These are phyloP conservation scores for Apophysomyces elegans DNA, from an alignment of 371 early-diverging fungal species.

Conservation along the genomic window DNA sequence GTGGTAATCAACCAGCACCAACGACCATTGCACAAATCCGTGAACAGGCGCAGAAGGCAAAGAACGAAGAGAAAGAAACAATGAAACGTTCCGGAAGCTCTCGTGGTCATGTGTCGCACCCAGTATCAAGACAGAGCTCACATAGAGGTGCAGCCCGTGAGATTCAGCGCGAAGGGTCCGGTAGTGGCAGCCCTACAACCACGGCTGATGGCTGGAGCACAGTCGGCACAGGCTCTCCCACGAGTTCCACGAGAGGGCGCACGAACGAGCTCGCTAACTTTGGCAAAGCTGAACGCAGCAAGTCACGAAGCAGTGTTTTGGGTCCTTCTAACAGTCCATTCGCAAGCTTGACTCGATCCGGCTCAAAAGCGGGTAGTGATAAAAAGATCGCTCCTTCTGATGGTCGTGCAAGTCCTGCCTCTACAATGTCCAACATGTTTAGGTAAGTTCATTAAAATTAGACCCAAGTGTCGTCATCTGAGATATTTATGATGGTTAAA, in stretches of 20 bases:
- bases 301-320: conserved; percentile 53
- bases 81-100: conserved; percentile 71
- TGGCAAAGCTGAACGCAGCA: conserved; percentile 77
- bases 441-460: conserved; percentile 23
- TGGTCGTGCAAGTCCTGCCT: conserved; percentile 34
- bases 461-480: neutral
- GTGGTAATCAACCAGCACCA: conserved; percentile 69
- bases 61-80: conserved; percentile 66
- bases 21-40: conserved; percentile 91
- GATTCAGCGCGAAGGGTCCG: conserved; percentile 50
- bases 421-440: conserved; percentile 65
- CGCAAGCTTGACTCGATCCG: conserved; percentile 42
- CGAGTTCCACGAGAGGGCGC: conserved; percentile 47
- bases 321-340: conserved; percentile 69
- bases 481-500: neutral
- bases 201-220: conserved; percentile 76
- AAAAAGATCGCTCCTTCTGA: conserved; percentile 33
- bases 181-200: conserved; percentile 49
- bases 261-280: conserved; percentile 79
- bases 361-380: conserved; percentile 36
- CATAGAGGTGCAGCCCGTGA: conserved; percentile 52
- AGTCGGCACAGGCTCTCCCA: conserved; percentile 56
- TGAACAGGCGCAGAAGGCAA: conserved; percentile 70
- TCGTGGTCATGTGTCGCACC: conserved; percentile 62
- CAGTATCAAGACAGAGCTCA: conserved; percentile 59